Evolutionary conservation across 371 early-diverging fungal genomes (phyloP).

Genomic region (Saksenaea oblongispora): DNA sequence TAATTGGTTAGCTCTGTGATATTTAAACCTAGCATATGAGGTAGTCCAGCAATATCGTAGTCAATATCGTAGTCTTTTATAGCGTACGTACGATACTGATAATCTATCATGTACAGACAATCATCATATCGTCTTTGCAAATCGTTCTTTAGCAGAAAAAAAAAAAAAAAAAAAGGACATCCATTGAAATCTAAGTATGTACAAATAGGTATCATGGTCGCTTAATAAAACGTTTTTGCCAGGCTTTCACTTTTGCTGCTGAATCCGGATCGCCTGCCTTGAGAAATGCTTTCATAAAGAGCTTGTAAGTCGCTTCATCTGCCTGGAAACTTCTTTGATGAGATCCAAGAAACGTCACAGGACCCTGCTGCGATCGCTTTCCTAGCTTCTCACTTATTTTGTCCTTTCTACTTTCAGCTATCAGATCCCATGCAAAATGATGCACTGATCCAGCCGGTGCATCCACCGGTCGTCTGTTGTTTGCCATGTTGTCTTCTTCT

Average conservation of each 20-base stretch:
- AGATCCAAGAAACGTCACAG: constrained; percentile 14
- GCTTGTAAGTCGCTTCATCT: constrained; percentile 31
- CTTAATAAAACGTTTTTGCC: background rate
- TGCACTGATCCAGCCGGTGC: background rate
- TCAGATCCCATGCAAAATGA: background rate
- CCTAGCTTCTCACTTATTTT: background rate
- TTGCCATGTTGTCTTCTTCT: background rate
- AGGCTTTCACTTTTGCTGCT: constrained; percentile 12
- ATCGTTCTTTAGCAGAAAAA: too few species aligned
- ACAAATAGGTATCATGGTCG: background rate
- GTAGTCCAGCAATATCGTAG: too few species aligned
- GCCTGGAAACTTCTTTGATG: constrained; percentile 17
- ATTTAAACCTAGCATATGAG: too few species aligned
- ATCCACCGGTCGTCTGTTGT: too few species aligned
- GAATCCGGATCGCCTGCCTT: constrained; percentile 26
- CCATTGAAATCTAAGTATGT: background rate
- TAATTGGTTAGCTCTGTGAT: too few species aligned
- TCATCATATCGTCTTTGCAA: too few species aligned
- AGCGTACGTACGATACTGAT: too few species aligned
- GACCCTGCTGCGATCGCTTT: background rate
- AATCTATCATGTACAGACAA: too few species aligned
- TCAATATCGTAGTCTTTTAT: too few species aligned
- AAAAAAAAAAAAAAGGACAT: too few species aligned
- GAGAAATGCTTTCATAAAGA: constrained; percentile 43
- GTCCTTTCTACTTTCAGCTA: background rate